Percentiles rank a stretch among this genome's conserved stretches.
Evolutionary conservation across 495 filamentous ascomycete species (phyloP).

Genomic region (Trichoderma orchidacearum): DNA sequence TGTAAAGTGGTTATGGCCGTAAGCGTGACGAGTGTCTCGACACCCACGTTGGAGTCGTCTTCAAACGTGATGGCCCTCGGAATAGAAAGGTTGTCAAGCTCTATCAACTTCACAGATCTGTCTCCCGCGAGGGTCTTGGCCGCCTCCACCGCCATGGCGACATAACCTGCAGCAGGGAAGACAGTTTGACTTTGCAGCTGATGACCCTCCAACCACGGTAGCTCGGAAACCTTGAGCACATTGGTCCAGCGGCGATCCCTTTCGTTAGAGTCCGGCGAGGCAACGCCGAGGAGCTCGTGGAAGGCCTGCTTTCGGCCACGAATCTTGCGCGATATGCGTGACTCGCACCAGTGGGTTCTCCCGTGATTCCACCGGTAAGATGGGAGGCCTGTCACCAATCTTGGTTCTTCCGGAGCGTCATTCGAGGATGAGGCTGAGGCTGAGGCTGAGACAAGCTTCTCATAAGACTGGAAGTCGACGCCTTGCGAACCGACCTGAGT

Average conservation of each 20-base stretch:
- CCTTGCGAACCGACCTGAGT: not conserved
- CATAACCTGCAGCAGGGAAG: constrained; percentile 41
- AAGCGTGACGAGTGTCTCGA: constrained; percentile 23
- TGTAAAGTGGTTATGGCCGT: constrained; percentile 6
- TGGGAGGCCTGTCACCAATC: constrained; percentile 25
- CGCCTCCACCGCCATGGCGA: constrained; percentile 36
- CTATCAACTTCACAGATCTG: constrained; percentile 8
- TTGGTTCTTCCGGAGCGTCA: no score
- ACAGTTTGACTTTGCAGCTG: constrained; percentile 21
- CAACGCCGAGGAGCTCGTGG: constrained; percentile 29
- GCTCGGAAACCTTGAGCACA: constrained; percentile 21
- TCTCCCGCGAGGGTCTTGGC: constrained; percentile 16
- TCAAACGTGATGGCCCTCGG: constrained; percentile 18
- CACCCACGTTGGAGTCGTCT: constrained; percentile 7
- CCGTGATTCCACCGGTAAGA: constrained; percentile 32
- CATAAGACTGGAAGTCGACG: not conserved
- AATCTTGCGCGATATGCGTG: constrained; percentile 15
- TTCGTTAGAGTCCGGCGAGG: constrained; percentile 9
- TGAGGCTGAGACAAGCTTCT: not conserved
- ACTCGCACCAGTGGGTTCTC: constrained; percentile 21
- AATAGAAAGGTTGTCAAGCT: constrained; percentile 14
- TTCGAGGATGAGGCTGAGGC: constrained; percentile 9
- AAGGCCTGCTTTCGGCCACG: constrained; percentile 12
- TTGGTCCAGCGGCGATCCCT: constrained; percentile 29
- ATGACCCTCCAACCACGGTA: constrained; percentile 36